Evolutionary conservation across 164 flowering plant genomes (phyloP).

Genomic region (Nelumbo lutea): DNA sequence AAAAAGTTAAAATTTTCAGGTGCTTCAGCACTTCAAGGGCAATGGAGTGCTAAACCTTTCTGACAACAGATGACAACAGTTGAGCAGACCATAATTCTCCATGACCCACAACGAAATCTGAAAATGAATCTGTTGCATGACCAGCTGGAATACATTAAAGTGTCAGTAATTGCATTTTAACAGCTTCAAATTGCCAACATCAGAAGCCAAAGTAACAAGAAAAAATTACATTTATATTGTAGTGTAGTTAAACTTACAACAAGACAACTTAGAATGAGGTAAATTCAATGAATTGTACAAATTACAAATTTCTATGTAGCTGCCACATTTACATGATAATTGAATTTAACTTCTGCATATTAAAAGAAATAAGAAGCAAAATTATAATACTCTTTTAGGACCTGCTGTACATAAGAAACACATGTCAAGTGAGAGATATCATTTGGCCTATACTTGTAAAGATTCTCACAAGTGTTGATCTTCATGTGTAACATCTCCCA

Average conservation of each 20-base stretch:
- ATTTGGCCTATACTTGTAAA: too few species aligned
- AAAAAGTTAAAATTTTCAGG: constrained; percentile 1
- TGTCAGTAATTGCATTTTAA: background rate
- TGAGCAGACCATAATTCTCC: constrained; percentile 99
- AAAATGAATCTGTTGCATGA: constrained; percentile 92
- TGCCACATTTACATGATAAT: background rate
- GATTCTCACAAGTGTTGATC: too few species aligned
- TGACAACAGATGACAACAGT: constrained; percentile 55
- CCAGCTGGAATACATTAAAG: constrained; percentile 63
- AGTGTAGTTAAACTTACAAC: background rate
- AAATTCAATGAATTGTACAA: background rate
- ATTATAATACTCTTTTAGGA: too few species aligned
- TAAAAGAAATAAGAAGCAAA: too few species aligned
- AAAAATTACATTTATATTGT: too few species aligned
- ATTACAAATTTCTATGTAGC: background rate
- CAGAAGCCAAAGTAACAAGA: background rate
- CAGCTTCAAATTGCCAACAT: background rate
- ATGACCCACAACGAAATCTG: constrained; percentile 93
- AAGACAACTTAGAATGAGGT: background rate
- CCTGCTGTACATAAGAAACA: too few species aligned
- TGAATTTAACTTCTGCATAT: too few species aligned
- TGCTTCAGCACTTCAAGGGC: background rate
- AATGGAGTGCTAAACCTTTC: constrained; percentile 45
- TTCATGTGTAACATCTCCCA: too few species aligned
- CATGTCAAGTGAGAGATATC: too few species aligned